Conservation (phyloP, 148 eudicot species). For the Camellia granthamiana region DNA sequence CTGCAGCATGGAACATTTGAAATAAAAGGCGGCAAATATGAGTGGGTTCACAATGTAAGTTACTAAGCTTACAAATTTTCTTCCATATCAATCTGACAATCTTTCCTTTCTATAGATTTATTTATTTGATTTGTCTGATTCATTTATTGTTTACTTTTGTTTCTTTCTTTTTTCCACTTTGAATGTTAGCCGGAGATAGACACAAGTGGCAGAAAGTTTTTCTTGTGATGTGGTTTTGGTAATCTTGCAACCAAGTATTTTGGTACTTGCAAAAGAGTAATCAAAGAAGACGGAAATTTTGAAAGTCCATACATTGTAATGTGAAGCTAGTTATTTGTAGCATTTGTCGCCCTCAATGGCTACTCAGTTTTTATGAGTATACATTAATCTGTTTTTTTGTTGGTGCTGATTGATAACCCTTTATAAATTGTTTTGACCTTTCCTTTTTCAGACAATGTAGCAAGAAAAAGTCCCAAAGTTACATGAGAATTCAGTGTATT, state of each 20-base stretch:
- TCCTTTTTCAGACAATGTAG: too few relatives aligned
- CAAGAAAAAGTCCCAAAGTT: too few relatives aligned
- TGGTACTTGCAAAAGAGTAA: too few relatives aligned
- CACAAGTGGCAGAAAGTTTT: slow-evolving; percentile 91
- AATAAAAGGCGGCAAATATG: slow-evolving; percentile 73
- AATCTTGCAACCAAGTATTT: neutral
- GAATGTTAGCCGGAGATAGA: slow-evolving; percentile 81
- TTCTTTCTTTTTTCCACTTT: slow-evolving; percentile 2
- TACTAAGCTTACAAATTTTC: neutral
- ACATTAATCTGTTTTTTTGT: too few relatives aligned
- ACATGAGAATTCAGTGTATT: too few relatives aligned
- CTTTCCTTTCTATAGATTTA: neutral
- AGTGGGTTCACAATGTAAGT: slow-evolving; percentile 90
- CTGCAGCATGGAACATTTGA: slow-evolving; percentile 95
- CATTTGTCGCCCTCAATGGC: too few relatives aligned
- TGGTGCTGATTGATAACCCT: too few relatives aligned
- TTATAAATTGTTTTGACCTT: too few relatives aligned
- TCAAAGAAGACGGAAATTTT: neutral
- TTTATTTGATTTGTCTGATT: neutral
- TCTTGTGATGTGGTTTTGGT: slow-evolving; percentile 46
- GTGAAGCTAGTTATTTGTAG: too few relatives aligned
- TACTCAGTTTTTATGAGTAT: too few relatives aligned
- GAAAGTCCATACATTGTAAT: too few relatives aligned
- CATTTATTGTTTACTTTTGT: neutral
- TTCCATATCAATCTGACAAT: neutral